Conservation (phyloP, 148 eudicot genomes). For the Rhododendron mucronatum region DNA sequence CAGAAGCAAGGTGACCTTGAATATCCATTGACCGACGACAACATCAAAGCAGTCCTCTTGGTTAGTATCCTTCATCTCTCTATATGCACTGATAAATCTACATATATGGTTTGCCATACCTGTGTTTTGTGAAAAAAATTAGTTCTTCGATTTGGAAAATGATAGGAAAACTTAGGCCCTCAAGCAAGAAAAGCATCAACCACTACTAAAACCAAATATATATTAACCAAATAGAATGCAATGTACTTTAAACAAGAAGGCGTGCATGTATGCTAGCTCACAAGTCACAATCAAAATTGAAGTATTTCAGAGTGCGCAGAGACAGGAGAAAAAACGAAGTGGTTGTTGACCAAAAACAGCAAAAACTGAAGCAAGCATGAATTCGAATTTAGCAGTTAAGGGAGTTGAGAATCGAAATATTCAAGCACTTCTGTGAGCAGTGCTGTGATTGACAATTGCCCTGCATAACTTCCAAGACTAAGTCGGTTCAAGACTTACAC, state of each 20-base stretch:
- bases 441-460: not conserved
- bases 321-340: not conserved
- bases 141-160: not conserved
- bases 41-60: constrained; percentile 32
- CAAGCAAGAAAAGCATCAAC: not conserved
- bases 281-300: not conserved
- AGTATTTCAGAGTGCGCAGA: not conserved
- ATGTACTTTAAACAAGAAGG: not conserved
- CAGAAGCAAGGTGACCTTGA: not conserved
- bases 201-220: too few relatives aligned
- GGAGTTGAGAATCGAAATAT: not conserved
- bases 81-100: not conserved
- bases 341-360: not conserved
- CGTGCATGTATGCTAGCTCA: not conserved
- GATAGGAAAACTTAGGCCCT: not conserved
- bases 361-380: not conserved
- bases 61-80: constrained; percentile 12
- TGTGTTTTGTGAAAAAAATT: not conserved
- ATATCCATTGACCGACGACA: constrained; percentile 6
- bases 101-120: not conserved
- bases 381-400: not conserved
- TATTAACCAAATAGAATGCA: too few relatives aligned
- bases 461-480: not conserved
- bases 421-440: not conserved
- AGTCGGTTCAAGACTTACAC: not conserved